Base-by-base conservation (phyloP, 441 rosid genomes). In the Bocquillonia castaneifolia region DNA sequence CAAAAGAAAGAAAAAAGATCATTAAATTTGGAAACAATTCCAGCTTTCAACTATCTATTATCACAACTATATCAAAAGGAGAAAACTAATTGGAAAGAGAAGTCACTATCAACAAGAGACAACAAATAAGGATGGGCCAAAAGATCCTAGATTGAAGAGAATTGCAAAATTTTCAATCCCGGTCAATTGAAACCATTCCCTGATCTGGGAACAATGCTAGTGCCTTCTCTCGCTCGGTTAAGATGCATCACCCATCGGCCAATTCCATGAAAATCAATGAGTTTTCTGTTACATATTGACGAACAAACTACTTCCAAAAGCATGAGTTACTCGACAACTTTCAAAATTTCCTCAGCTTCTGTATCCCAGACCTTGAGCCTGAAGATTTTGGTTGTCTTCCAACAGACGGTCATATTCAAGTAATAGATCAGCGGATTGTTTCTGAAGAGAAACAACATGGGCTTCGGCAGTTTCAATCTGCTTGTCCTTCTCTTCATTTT, bases 331-430 rank as follows among this genome's bases (percentile, higher is more conserved):
- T 66, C 15, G 37, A 17, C 13, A 48, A 57, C 61, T 76, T 66
- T 36, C 57, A 34, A 68, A 70, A 64, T 13, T 63, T 72, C 52
- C 65, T 81, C 76, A 80, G 13, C 69, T 72, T 64, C 71, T 77
- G 22, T 78, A 80, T 60, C 93, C 91, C 69, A 70, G 45, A 75
- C 81, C 83, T 69, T 82, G 86, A 69, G 76, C 83, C 80, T 93
- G 99, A 54, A 94, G 96, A 64, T 79, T 84, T 72, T 94, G 97
- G 79, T 94, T 94, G 69, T 88, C 93, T 81, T 94, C 97, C 37
- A 94, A 74, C 51, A 94, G 70, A 39, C 87, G 87, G 66, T 94
- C 99, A 39, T 94, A 94, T 81, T 94, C 96, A 2, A 94, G 85
- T 31, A 94, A 85, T 17, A 94, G 75, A 70, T 91, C 96, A 8